Percentiles rank a stretch among this genome's conserved stretches.
phyloP scores from a whole-genome alignment of 2,329 filamentous ascomycete genomes.

The Colletotrichum sp. region DNA sequence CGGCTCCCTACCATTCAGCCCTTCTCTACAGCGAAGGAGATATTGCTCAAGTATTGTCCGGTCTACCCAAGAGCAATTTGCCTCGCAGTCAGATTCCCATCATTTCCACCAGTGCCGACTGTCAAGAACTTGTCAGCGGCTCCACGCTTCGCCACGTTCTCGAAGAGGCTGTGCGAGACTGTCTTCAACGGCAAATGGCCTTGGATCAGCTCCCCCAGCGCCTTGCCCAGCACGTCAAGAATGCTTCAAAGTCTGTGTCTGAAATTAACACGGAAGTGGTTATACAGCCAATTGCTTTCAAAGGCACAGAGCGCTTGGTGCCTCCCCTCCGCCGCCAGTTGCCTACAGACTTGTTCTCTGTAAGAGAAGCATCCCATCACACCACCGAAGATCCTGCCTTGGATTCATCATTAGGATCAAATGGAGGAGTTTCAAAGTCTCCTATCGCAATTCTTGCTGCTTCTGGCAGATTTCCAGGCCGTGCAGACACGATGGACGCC shows the following conservation, averaged over 20 bases:
- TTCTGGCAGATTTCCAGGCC: constrained; percentile 47
- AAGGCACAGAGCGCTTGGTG: neutral
- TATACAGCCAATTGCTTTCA: neutral
- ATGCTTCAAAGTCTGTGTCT: neutral
- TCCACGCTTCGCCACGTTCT: neutral
- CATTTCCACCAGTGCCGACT: neutral
- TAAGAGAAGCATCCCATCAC: neutral
- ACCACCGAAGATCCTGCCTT: neutral
- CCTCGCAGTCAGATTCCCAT: neutral
- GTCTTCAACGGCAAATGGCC: neutral
- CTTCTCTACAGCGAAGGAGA: neutral
- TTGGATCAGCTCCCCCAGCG: neutral
- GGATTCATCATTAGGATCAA: neutral
- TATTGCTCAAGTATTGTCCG: neutral
- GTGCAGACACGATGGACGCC: constrained; percentile 35
- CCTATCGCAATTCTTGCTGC: constrained; percentile 42
- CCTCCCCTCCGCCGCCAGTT: neutral
- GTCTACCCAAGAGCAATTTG: neutral
- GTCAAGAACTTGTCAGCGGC: neutral
- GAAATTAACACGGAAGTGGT: neutral
- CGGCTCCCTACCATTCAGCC: neutral
- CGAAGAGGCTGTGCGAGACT: neutral
- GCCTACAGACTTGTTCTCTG: neutral
- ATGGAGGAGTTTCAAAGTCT: neutral
- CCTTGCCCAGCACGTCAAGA: neutral